Percentiles rank a stretch among this genome's conserved stretches.
Conservation (phyloP, 192 early-diverging fungal genomes). For the Linnemannia zychae region DNA sequence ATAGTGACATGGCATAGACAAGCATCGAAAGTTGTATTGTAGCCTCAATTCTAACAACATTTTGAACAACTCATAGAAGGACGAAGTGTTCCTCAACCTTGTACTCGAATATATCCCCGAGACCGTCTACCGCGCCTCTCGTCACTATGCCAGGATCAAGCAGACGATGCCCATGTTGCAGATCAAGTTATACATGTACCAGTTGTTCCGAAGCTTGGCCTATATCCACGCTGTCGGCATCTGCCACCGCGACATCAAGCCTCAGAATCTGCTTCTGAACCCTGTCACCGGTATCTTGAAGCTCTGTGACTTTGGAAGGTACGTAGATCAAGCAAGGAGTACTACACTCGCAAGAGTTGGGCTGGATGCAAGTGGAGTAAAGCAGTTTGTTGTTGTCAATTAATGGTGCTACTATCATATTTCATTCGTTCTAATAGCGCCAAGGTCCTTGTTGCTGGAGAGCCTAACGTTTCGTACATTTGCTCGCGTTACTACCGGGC, state of each 20-base stretch:
- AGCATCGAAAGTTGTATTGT: background rate
- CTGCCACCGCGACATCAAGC: slow-evolving; percentile 99
- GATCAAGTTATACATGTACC: slow-evolving; percentile 99
- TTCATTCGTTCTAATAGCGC: slow-evolving; percentile 68
- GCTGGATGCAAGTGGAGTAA: background rate
- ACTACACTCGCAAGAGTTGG: too few species aligned
- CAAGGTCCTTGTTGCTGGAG: slow-evolving; percentile 92
- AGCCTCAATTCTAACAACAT: background rate
- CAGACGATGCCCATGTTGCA: slow-evolving; percentile 94
- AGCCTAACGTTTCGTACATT: slow-evolving; percentile 98
- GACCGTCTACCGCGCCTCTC: slow-evolving; percentile 94
- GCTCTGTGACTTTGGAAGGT: slow-evolving; percentile 96
- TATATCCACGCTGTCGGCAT: slow-evolving; percentile 98
- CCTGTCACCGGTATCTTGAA: slow-evolving; percentile 91
- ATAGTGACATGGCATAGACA: background rate
- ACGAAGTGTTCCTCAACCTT: slow-evolving; percentile 96
- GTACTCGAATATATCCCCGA: slow-evolving; percentile 97
- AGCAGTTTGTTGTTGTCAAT: background rate
- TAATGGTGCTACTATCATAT: background rate
- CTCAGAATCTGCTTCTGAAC: slow-evolving; percentile 96
- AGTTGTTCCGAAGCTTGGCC: slow-evolving; percentile 95
- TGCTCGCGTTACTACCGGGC: slow-evolving; percentile 98
- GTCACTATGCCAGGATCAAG: slow-evolving; percentile 91
- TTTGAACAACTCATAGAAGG: slow-evolving; percentile 65
- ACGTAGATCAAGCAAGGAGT: background rate